Evolutionary conservation across 306 rosid species (phyloP), one percentile per base, ranked within the genome.

Genomic region (Prinsepia uniflora): DNA sequence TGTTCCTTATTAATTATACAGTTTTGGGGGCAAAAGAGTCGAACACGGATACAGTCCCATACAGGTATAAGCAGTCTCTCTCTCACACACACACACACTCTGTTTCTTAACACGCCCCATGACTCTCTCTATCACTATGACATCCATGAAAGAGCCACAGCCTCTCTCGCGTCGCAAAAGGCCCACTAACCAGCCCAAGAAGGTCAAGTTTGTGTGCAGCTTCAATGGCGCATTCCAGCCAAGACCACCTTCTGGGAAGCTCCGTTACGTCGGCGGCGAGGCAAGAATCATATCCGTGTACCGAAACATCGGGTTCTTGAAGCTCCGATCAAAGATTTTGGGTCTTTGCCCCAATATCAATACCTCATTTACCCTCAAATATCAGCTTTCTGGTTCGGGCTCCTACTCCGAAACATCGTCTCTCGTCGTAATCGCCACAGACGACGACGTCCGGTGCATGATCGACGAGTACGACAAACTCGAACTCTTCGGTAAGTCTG

Each of bases 391-490:
- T 15, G 63, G 45, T 44, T 65, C 65, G 3, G 40, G 67, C 64
- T 24, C 65, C 65, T 57, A 45, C 17, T 61, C 65, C 65, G 24
- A 39, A 5, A 36, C 65, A 22, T 40, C 73, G 41, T 63, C 64
- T 58, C 47, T 77, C 36, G 73, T 65, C 46, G 10, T 60, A 7
- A 15, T 72, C 18, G 73, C 10, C 70, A 57, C 81, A 18, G 82
- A 68, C n/a, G 78, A 79, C 66, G 82, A 73, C 54, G 65, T 78
- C 43, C 75, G 63, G 34, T 56, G 75, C 71, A 68, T 79, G 79
- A 55, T 79, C 58, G 75, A 73, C 6, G 72, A 41, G 39, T 68
- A 49, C 75, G 82, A 79, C 9, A 54, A 44, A 72, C 70, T 79
- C 47, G 54, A 73, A 47, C 40, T 20, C 9, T 55, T 40, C 63